Conservation (phyloP, 179 eudicot species). For the Beta lomatogona region DNA sequence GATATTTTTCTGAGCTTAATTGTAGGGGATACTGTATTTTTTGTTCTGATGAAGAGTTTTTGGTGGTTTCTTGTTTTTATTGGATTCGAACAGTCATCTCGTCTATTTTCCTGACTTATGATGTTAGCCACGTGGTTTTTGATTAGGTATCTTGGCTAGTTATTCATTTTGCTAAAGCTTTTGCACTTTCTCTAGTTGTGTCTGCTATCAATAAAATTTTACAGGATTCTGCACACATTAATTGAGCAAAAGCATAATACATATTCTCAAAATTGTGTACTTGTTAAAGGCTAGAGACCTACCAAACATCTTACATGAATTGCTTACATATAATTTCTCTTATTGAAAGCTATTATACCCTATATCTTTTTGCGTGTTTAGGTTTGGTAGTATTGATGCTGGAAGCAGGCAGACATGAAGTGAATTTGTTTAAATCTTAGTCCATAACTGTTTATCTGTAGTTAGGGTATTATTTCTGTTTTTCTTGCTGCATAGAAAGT, state of each 20-base stretch:
- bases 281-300: background rate
- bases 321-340: background rate
- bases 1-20: background rate
- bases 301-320: background rate
- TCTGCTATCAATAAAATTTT: too few relatives aligned
- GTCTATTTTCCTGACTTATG: background rate
- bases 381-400: background rate
- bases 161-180: background rate
- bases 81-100: background rate
- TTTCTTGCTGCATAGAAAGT: background rate
- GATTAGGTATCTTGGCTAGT: background rate
- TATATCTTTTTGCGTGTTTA: background rate
- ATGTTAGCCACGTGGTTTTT: too few relatives aligned
- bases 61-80: background rate
- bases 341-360: background rate
- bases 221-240: background rate
- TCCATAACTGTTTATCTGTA: background rate
- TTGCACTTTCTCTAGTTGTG: background rate
- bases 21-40: background rate
- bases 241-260: background rate
- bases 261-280: background rate
- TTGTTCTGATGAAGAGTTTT: background rate
- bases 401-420: background rate
- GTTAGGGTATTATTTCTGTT: conserved; percentile 1
- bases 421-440: background rate